These are phyloP conservation scores for Phytopythium ostracodes DNA, from an alignment of 352 stramenopile genomes.

Conservation along the genomic window DNA sequence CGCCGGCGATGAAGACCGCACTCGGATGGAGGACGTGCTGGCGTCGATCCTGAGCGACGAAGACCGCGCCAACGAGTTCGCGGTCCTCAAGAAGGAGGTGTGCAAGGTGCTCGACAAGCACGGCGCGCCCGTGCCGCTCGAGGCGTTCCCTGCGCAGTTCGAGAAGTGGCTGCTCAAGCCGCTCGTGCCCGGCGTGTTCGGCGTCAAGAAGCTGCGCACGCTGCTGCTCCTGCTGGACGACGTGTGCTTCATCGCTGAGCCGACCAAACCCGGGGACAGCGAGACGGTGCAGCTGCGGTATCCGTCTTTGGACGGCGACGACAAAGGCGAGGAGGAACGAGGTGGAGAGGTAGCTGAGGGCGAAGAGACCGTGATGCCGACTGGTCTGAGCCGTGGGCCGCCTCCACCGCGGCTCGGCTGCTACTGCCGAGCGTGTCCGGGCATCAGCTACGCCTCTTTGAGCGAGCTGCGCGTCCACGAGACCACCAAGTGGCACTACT, in stretches of 20 bases:
- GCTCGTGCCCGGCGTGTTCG: slow-evolving; percentile 43
- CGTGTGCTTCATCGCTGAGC: slow-evolving; percentile 43
- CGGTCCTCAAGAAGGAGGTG: slow-evolving; percentile 65
- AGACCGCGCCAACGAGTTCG: slow-evolving; percentile 45
- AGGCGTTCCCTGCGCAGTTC: slow-evolving; percentile 43
- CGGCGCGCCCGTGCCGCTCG: slow-evolving; percentile 35
- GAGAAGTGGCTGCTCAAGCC: slow-evolving; percentile 70
- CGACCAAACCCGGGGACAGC: slow-evolving; percentile 39
- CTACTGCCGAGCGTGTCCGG: slow-evolving; percentile 61
- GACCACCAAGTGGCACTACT: slow-evolving; percentile 77
- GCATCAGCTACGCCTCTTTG: slow-evolving; percentile 59
- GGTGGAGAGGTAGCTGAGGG: neutral
- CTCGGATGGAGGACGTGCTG: slow-evolving; percentile 49
- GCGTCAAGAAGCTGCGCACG: slow-evolving; percentile 78
- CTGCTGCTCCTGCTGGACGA: slow-evolving; percentile 55
- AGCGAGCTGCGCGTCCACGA: slow-evolving; percentile 58
- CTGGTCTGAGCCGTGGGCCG: slow-evolving; percentile 8
- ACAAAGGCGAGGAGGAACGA: slow-evolving; percentile 8
- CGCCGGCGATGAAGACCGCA: slow-evolving; percentile 18
- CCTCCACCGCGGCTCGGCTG: slow-evolving; percentile 41
- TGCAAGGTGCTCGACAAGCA: slow-evolving; percentile 64
- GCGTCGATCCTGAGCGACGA: slow-evolving; percentile 36
- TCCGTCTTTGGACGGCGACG: slow-evolving; percentile 33
- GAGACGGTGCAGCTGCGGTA: slow-evolving; percentile 62
- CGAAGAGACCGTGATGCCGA: neutral